Conservation (phyloP, 2,329 filamentous ascomycete genomes). For the Trichoderma afroharzianum region DNA sequence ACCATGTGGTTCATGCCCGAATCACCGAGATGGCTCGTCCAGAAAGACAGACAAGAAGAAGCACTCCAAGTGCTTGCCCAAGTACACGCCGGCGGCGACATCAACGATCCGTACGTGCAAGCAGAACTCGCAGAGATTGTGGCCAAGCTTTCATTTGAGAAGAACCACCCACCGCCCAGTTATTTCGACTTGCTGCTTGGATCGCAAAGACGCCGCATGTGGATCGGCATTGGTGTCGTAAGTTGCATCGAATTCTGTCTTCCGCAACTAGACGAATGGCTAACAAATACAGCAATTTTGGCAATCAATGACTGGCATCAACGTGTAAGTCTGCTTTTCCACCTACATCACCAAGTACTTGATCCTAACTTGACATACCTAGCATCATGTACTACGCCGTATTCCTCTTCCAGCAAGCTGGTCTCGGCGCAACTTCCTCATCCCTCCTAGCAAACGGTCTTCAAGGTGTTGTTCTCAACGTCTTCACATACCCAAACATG, state of each 20-base stretch:
- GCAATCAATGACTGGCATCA: slow-evolving; percentile 19
- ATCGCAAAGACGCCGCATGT: slow-evolving; percentile 16
- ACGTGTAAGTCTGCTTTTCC: background rate
- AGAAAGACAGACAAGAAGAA: slow-evolving; percentile 15
- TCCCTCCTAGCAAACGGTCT: slow-evolving; percentile 17
- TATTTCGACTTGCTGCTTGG: slow-evolving; percentile 17
- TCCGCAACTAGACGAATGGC: background rate
- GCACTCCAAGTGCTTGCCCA: slow-evolving; percentile 1
- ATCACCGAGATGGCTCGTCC: slow-evolving; percentile 12
- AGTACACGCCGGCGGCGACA: background rate
- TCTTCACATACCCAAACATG: slow-evolving; percentile 20
- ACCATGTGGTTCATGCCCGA: slow-evolving; percentile 18
- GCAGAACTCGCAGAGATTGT: slow-evolving; percentile 13
- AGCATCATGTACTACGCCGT: slow-evolving; percentile 19
- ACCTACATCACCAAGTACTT: too few relatives aligned
- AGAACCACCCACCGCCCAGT: slow-evolving; percentile 11
- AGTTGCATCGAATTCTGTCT: background rate
- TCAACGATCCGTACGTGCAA: slow-evolving; percentile 10
- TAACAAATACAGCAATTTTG: slow-evolving; percentile 16
- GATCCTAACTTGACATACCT: background rate
- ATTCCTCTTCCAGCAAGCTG: slow-evolving; percentile 19
- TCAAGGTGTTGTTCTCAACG: slow-evolving; percentile 18
- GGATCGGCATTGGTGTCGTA: slow-evolving; percentile 19
- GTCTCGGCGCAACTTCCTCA: slow-evolving; percentile 16
- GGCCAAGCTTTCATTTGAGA: slow-evolving; percentile 17